These are phyloP conservation scores for Cystofilobasidium macerans DNA, from an alignment of 768 basidiomycete species.

Conservation along the genomic window DNA sequence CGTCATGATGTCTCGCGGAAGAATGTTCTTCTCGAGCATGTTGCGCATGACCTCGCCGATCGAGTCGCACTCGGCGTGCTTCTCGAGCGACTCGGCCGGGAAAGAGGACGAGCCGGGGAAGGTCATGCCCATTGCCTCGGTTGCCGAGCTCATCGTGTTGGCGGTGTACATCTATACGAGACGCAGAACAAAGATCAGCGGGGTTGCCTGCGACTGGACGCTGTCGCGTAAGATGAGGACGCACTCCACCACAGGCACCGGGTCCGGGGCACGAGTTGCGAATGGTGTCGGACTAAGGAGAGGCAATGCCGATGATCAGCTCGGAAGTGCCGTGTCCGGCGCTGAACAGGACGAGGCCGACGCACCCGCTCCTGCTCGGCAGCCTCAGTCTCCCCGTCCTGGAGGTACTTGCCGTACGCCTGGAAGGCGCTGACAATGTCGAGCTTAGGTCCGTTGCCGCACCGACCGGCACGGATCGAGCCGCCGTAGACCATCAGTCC, in stretches of 20 bases:
- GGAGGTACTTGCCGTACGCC: conserved; percentile 86
- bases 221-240: too few relatives aligned
- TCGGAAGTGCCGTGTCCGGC: not conserved
- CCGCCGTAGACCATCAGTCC: conserved; percentile 98
- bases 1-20: conserved; percentile 94
- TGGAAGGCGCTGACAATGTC: conserved; percentile 98
- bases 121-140: conserved; percentile 92
- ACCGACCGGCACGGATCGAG: conserved; percentile 82
- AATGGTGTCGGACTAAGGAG: conserved; percentile 52
- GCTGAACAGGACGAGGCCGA: not conserved
- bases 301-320: not conserved
- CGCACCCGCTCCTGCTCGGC: conserved; percentile 61
- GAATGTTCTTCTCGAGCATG: conserved; percentile 79
- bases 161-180: conserved; percentile 79
- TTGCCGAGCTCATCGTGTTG: conserved; percentile 94
- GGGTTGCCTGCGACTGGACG: too few relatives aligned
- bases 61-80: conserved; percentile 66
- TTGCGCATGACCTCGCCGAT: conserved; percentile 74
- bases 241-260: conserved; percentile 91
- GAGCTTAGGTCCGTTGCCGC: conserved; percentile 61
- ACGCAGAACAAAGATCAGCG: conserved; percentile 14
- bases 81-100: conserved; percentile 85
- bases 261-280: conserved; percentile 93
- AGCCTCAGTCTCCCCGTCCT: conserved; percentile 68
- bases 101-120: conserved; percentile 93